phyloP scores from a whole-genome alignment of 805 yeast genomes.

The Saccharomycopsis guyanensis region DNA sequence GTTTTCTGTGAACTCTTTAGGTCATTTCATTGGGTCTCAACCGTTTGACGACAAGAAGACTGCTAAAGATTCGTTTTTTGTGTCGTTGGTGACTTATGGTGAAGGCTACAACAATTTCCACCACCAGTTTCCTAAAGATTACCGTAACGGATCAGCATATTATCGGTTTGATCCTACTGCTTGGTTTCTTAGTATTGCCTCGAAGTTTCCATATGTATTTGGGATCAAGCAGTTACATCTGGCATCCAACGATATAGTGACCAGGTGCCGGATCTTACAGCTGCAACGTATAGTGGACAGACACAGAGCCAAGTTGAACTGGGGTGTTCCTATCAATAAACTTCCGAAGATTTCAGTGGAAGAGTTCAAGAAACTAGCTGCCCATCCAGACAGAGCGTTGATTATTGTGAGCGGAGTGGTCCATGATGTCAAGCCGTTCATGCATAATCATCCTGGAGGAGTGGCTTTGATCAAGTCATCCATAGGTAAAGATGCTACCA shows the following conservation, averaged over 20 bases:
- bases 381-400: constrained; percentile 43
- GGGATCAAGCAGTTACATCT: constrained; percentile 48
- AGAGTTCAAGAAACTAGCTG: constrained; percentile 34
- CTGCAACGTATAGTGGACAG: constrained; percentile 74
- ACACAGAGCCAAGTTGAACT: constrained; percentile 69
- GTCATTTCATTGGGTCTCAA: constrained; percentile 70
- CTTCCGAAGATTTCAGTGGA: constrained; percentile 56
- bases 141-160: constrained; percentile 64
- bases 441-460: constrained; percentile 94
- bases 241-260: constrained; percentile 42
- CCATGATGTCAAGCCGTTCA: constrained; percentile 87
- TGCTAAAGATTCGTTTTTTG: constrained; percentile 49
- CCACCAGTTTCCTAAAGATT: constrained; percentile 92
- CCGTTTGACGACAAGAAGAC: constrained; percentile 71
- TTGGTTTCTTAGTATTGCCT: constrained; percentile 52
- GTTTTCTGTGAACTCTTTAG: constrained; percentile 71
- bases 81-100: constrained; percentile 69
- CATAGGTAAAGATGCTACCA: constrained; percentile 88
- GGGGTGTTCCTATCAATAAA: constrained; percentile 92
- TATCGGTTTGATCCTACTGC: constrained; percentile 85
- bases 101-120: constrained; percentile 92
- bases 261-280: constrained; percentile 70
- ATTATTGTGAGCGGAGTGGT: constrained; percentile 86
- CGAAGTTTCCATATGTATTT: constrained; percentile 49
- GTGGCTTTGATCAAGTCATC: constrained; percentile 67